phyloP scores from a whole-genome alignment of 345 rosid species.

The Syzygium oleosum region DNA sequence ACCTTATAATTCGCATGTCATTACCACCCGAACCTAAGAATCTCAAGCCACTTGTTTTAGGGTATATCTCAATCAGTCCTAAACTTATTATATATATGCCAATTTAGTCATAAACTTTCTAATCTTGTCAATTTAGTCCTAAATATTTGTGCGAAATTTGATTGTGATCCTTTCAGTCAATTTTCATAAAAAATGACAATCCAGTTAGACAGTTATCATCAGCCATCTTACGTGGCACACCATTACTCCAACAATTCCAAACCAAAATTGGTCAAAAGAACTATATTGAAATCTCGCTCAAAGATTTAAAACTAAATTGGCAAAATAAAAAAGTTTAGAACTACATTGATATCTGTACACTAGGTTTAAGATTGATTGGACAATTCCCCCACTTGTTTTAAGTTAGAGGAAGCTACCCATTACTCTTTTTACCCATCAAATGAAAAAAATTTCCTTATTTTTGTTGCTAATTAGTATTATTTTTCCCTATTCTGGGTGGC shows the following conservation, averaged over 20 bases:
- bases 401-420: not conserved
- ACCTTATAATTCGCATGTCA: not conserved
- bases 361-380: not conserved
- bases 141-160: fast-evolving
- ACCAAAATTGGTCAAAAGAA: not conserved
- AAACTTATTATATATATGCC: not conserved
- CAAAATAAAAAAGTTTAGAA: not conserved
- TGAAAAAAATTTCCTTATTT: not conserved
- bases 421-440: not conserved
- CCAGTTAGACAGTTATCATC: not conserved
- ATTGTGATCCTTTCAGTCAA: not conserved
- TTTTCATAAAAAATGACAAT: not conserved
- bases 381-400: not conserved
- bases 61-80: not conserved
- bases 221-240: fast-evolving
- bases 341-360: fast-evolving
- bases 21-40: not conserved
- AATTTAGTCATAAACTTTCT: fast-evolving
- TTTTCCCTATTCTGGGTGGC: not conserved
- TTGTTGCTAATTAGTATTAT: not conserved
- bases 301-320: not conserved
- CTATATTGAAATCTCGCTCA: fast-evolving
- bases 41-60: not conserved
- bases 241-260: not conserved
- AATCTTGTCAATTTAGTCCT: not conserved